phyloP scores from a whole-genome alignment of 306 rosid species.

The Psophocarpus tetragonolobus region DNA sequence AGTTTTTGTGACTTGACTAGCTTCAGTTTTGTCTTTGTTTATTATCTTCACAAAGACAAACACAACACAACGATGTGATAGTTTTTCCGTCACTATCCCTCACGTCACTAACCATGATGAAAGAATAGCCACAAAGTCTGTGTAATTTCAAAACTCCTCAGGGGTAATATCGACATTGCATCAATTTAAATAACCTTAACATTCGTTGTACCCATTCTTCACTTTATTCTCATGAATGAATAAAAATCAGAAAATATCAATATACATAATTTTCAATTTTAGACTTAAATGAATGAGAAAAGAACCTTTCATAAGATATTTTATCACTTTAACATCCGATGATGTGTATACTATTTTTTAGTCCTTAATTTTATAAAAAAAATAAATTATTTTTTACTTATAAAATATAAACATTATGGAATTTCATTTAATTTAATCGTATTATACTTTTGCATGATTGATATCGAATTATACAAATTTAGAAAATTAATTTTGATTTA shows the following conservation, averaged over 20 bases:
- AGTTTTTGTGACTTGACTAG: background rate
- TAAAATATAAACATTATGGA: background rate
- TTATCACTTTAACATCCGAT: background rate
- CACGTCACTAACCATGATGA: constrained; percentile 15
- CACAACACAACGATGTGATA: background rate
- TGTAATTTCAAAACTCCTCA: constrained; percentile 25
- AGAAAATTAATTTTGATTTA: too few relatives aligned
- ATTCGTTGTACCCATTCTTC: background rate
- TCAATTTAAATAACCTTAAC: background rate
- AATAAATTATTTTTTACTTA: background rate
- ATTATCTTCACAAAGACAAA: background rate
- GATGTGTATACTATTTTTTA: background rate
- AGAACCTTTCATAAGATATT: background rate
- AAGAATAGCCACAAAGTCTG: too few relatives aligned
- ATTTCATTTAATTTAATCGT: background rate
- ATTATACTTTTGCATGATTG: too few relatives aligned
- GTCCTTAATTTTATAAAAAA: background rate
- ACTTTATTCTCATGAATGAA: background rate
- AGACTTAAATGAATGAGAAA: background rate
- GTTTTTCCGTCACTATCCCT: background rate
- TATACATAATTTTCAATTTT: background rate
- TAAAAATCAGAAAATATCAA: background rate
- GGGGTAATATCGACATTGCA: constrained; percentile 7
- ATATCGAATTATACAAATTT: too few relatives aligned
- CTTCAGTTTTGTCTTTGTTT: background rate